Evolutionary conservation across 352 stramenopile species (phyloP).

Genomic region (Phytopythium cucurbitacearum): DNA sequence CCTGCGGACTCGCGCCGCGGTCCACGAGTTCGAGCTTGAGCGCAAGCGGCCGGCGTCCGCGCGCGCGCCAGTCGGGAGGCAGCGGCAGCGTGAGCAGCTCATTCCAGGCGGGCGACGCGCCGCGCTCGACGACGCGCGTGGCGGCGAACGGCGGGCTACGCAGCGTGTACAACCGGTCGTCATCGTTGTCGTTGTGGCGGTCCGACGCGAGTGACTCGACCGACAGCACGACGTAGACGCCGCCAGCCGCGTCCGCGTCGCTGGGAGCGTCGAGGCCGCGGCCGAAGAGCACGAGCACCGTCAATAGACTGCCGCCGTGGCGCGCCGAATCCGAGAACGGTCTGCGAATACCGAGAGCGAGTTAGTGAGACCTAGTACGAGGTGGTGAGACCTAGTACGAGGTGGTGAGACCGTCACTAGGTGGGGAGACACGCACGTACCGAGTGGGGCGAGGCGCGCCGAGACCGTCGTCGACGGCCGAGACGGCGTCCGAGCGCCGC

Average conservation of each 20-base stretch:
- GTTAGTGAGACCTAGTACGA: background rate
- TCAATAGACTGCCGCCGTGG: conserved; percentile 33
- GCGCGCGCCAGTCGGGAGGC: conserved; percentile 29
- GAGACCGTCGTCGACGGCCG: conserved; percentile 15
- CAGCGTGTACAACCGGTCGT: conserved; percentile 33
- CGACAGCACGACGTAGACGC: conserved; percentile 21
- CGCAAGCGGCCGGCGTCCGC: background rate
- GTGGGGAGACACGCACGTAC: background rate
- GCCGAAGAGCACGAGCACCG: conserved; percentile 51
- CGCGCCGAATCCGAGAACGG: conserved; percentile 48
- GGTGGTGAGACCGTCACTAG: background rate
- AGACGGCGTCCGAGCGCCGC: conserved; percentile 17
- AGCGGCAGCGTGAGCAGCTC: conserved; percentile 60
- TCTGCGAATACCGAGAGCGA: conserved; percentile 7
- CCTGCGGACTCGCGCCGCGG: conserved; percentile 53
- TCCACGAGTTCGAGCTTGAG: conserved; percentile 61
- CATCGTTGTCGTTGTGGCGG: conserved; percentile 9
- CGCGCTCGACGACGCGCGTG: conserved; percentile 50
- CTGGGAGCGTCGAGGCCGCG: conserved; percentile 26
- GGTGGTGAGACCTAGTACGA: too few species aligned
- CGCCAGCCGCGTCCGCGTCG: conserved; percentile 22
- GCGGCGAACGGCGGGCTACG: conserved; percentile 57
- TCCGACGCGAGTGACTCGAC: conserved; percentile 7
- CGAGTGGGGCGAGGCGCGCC: background rate
- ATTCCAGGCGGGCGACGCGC: conserved; percentile 44